A percentile compares a stretch with the other conserved stretches of the same genome.
phyloP scores from a whole-genome alignment of 441 rosid genomes.

The Rhodomyrtus psidioides region DNA sequence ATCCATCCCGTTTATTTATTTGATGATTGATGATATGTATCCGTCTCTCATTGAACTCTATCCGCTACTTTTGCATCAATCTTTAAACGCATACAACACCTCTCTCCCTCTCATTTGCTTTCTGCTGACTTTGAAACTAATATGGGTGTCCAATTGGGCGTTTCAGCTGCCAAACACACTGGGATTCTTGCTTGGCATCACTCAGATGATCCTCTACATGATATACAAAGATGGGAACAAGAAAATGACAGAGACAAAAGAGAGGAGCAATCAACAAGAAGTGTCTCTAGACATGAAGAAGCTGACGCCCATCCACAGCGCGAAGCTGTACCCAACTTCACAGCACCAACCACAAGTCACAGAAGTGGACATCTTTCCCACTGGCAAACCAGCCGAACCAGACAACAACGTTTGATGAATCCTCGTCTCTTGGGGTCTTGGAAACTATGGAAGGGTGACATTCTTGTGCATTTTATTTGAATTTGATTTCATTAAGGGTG shows the following conservation, averaged over 20 bases:
- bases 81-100: neutral
- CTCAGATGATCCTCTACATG: conserved; percentile 61
- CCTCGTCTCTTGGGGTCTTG: neutral
- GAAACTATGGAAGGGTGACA: neutral
- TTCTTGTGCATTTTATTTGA: neutral
- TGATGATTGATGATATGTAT: neutral
- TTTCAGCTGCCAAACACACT: conserved; percentile 58
- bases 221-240: conserved; percentile 32
- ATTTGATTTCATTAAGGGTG: neutral
- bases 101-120: neutral
- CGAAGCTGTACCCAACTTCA: neutral
- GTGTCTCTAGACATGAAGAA: neutral
- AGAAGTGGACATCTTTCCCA: neutral
- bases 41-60: neutral
- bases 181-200: conserved; percentile 54
- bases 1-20: neutral
- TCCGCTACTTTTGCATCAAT: neutral
- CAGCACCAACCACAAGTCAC: neutral
- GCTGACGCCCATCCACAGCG: neutral
- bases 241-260: neutral
- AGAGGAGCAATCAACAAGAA: neutral
- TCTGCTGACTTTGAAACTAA: neutral
- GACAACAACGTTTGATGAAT: neutral
- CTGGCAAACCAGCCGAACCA: neutral
- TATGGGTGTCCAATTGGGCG: neutral